phyloP scores from a whole-genome alignment of 2,329 filamentous ascomycete species.

The Epichloe uncinata region DNA sequence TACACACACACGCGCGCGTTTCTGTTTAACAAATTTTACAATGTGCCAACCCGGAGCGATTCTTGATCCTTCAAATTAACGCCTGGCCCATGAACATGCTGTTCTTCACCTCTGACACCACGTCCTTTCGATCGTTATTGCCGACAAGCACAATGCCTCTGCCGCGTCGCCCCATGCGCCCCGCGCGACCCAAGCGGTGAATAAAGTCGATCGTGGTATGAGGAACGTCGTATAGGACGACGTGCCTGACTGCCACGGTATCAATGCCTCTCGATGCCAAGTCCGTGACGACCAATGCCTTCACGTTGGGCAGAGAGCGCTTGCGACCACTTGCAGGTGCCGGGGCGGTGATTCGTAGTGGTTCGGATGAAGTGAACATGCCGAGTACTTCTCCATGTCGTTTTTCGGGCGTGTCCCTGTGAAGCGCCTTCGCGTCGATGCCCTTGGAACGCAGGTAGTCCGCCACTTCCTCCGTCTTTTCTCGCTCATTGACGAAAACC shows the following conservation, averaged over 20 bases:
- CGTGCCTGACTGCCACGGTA: conserved; percentile 78
- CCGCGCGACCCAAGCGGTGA: conserved; percentile 85
- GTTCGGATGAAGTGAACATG: conserved; percentile 50
- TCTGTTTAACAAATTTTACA: conserved; percentile 34
- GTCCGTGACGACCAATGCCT: conserved; percentile 89
- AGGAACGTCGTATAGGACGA: conserved; percentile 93
- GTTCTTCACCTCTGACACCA: conserved; percentile 83
- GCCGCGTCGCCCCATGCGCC: conserved; percentile 82
- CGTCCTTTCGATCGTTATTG: conserved; percentile 75
- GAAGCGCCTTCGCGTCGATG: conserved; percentile 75
- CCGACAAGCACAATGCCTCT: conserved; percentile 83
- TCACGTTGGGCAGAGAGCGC: conserved; percentile 58
- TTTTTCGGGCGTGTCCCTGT: conserved; percentile 68
- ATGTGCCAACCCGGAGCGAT: no score
- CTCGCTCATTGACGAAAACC: conserved; percentile 93
- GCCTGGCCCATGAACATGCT: conserved; percentile 77
- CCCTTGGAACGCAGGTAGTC: conserved; percentile 71
- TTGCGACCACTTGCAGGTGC: conserved; percentile 19
- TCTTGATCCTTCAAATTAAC: conserved; percentile 41
- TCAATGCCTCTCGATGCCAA: conserved; percentile 88
- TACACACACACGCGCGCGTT: conserved; percentile 1
- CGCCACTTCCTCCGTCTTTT: conserved; percentile 71
- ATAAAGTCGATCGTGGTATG: conserved; percentile 98
- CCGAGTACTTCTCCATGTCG: conserved; percentile 65
- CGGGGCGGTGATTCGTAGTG: conserved; percentile 20